These are phyloP conservation scores for Ceratocystis ficicola DNA, from an alignment of 2,329 filamentous ascomycete species.

Conservation along the genomic window DNA sequence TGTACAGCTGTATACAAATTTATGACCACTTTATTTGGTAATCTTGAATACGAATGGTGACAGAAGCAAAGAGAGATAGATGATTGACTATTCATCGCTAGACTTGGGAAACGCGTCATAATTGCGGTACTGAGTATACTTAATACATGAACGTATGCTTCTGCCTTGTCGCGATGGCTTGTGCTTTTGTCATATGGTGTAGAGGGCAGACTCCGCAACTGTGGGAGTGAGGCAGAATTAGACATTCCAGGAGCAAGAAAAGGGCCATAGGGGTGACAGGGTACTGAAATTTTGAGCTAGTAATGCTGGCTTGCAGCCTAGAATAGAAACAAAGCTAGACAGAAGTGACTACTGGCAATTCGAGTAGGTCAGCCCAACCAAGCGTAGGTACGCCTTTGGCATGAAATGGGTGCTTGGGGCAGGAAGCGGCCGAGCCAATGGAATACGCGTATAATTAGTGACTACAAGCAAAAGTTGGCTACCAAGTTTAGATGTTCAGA, in stretches of 20 bases:
- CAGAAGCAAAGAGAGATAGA: not conserved
- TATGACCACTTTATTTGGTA: not conserved
- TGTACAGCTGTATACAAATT: not conserved
- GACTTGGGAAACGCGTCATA: not conserved
- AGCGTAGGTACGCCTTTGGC: not conserved
- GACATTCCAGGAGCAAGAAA: not conserved
- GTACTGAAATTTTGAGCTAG: not conserved
- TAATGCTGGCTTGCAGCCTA: not conserved
- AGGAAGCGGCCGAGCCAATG: not conserved
- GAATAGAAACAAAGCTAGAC: not conserved
- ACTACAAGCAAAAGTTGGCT: too few relatives aligned
- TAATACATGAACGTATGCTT: not conserved
- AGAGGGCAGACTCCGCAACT: not conserved
- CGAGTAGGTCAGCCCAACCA: not conserved
- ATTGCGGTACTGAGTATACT: not conserved
- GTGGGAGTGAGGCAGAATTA: conserved; percentile 8
- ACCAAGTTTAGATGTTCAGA: too few relatives aligned
- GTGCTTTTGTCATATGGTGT: not conserved
- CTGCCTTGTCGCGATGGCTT: conserved; percentile 7
- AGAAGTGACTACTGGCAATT: not conserved
- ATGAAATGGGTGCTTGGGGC: not conserved
- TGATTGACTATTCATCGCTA: not conserved
- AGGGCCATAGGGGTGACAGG: not conserved
- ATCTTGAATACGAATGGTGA: not conserved
- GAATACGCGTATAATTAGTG: not conserved